Conservation (phyloP, 2,329 filamentous ascomycete species). For the Trichoderma atrobrunneum region DNA sequence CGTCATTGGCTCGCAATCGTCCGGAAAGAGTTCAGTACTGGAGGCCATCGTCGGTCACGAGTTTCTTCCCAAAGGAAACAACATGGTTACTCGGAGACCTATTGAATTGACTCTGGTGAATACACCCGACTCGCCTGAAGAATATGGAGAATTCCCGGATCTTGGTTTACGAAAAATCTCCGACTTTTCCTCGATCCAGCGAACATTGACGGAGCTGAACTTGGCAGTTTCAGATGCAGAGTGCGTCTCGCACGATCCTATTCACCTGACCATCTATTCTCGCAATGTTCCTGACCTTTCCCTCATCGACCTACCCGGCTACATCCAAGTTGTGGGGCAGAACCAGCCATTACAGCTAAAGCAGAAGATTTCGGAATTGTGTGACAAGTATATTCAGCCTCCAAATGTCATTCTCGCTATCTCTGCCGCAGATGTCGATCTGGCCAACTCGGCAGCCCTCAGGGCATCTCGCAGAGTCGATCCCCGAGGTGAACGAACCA, state of each 20-base stretch:
- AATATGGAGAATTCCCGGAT: slow-evolving; percentile 96
- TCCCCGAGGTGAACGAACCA: slow-evolving; percentile 89
- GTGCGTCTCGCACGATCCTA: slow-evolving; percentile 95
- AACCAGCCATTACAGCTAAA: slow-evolving; percentile 91
- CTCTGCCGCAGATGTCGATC: slow-evolving; percentile 93
- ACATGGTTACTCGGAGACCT: slow-evolving; percentile 95
- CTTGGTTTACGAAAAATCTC: slow-evolving; percentile 85
- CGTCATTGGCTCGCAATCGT: slow-evolving; percentile 98
- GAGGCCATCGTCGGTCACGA: slow-evolving; percentile 98
- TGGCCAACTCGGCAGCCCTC: slow-evolving; percentile 92
- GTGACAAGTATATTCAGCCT: slow-evolving; percentile 95
- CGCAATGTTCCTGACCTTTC: slow-evolving; percentile 94
- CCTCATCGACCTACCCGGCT: slow-evolving; percentile 92
- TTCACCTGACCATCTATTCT: slow-evolving; percentile 92
- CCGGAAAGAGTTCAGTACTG: slow-evolving; percentile 94
- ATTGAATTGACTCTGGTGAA: slow-evolving; percentile 97
- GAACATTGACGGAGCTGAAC: slow-evolving; percentile 92
- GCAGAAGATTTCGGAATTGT: slow-evolving; percentile 92
- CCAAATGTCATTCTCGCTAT: slow-evolving; percentile 97
- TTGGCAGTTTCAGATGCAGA: slow-evolving; percentile 85
- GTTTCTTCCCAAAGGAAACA: slow-evolving; percentile 94
- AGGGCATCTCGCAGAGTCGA: slow-evolving; percentile 88
- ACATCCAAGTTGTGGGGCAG: slow-evolving; percentile 91
- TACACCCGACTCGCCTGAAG: slow-evolving; percentile 78
- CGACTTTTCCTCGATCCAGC: slow-evolving; percentile 88